A percentile compares a stretch with the other conserved stretches of the same genome.
phyloP scores from a whole-genome alignment of 176 grass and related monocot genomes.

The Oryza coarctata region DNA sequence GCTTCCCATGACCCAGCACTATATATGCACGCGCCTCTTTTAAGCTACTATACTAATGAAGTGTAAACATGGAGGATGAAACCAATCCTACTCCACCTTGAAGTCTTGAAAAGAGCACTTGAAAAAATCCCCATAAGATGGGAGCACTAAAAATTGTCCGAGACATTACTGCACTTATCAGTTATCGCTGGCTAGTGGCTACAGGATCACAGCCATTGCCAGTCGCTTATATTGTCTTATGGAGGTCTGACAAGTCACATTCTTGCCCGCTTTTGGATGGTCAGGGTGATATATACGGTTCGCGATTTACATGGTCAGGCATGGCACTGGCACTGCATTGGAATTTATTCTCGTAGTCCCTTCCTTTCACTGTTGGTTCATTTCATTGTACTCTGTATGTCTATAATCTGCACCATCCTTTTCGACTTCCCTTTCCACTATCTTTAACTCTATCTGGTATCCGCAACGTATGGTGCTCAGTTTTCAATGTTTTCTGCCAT shows the following conservation, averaged over 20 bases:
- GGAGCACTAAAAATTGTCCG: neutral
- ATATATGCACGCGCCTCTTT: neutral
- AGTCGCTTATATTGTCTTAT: neutral
- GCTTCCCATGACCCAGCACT: neutral
- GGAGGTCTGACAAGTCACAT: neutral
- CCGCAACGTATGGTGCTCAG: neutral
- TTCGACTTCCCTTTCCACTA: slow-evolving; percentile 8
- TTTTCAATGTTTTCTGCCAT: neutral
- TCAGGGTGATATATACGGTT: slow-evolving; percentile 22
- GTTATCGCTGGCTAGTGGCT: neutral
- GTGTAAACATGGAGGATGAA: neutral
- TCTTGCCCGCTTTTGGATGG: slow-evolving; percentile 12
- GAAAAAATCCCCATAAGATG: neutral
- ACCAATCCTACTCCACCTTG: neutral
- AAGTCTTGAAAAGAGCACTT: neutral
- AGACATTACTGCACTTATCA: neutral
- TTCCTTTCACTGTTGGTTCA: slow-evolving; percentile 7
- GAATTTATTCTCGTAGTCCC: slow-evolving; percentile 41
- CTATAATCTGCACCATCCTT: slow-evolving; percentile 46
- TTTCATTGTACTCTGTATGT: slow-evolving; percentile 18
- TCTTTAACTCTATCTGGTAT: neutral
- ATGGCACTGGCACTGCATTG: neutral
- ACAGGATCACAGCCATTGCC: neutral
- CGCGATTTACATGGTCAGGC: slow-evolving; percentile 4
- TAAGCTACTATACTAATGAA: neutral